These are phyloP conservation scores for Fistulifera solaris DNA, from an alignment of 108 stramenopile species.

Conservation along the genomic window DNA sequence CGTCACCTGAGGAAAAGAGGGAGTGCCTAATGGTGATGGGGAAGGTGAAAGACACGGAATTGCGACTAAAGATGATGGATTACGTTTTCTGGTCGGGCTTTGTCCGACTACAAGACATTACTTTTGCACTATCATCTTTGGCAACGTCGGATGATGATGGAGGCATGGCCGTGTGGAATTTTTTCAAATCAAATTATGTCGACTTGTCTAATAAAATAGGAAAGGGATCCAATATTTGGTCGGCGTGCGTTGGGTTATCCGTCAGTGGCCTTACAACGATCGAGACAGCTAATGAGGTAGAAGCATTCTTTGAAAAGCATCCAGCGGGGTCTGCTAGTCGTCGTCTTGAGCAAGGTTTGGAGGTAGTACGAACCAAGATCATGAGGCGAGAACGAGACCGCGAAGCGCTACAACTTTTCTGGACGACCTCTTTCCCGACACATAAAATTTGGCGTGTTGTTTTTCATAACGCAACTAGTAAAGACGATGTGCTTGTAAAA, in stretches of 20 bases:
- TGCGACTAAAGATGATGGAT: constrained; percentile 13
- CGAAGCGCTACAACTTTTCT: constrained; percentile 3
- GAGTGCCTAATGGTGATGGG: constrained; percentile 10
- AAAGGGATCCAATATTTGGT: constrained; percentile 4
- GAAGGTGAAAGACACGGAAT: neutral
- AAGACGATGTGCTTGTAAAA: no score
- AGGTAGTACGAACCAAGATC: constrained; percentile 48
- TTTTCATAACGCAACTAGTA: no score
- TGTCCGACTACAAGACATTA: constrained; percentile 10
- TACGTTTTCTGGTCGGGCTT: constrained; percentile 14
- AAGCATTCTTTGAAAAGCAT: constrained; percentile 74
- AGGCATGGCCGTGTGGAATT: constrained; percentile 10
- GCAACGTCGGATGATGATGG: constrained; percentile 1
- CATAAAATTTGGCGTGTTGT: no score
- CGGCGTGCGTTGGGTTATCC: constrained; percentile 5
- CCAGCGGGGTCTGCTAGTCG: constrained; percentile 66
- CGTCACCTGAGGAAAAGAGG: constrained; percentile 5
- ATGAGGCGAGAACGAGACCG: constrained; percentile 7
- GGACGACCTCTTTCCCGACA: no score
- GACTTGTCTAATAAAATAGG: constrained; percentile 1
- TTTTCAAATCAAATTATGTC: constrained; percentile 2
- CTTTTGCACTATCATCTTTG: constrained; percentile 7
- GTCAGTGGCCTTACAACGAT: constrained; percentile 12
- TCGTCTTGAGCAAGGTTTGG: constrained; percentile 78
- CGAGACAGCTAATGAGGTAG: constrained; percentile 89